Conservation (phyloP, 2,329 filamentous ascomycete species). For the Aspergillus proliferans region DNA sequence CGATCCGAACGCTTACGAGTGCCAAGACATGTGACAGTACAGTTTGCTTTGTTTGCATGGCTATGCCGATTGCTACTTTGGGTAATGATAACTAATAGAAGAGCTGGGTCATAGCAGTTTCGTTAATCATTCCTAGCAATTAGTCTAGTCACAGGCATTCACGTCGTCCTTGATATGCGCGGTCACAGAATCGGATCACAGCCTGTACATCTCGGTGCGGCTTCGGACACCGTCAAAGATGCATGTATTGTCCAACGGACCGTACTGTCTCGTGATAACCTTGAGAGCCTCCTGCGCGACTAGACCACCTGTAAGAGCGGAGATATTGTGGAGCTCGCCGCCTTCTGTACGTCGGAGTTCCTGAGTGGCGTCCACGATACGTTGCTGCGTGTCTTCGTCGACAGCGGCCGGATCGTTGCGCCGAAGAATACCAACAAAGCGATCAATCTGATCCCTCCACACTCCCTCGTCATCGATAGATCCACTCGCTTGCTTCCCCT, state of each 20-base stretch:
- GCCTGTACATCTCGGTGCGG: constrained; percentile 47
- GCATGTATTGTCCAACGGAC: constrained; percentile 59
- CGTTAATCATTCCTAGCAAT: background rate
- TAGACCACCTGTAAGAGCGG: constrained; percentile 80
- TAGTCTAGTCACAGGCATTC: background rate
- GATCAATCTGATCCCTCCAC: constrained; percentile 27
- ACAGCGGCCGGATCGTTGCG: constrained; percentile 41
- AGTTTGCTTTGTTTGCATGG: background rate
- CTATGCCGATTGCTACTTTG: background rate
- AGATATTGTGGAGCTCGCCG: constrained; percentile 87
- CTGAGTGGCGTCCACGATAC: constrained; percentile 50
- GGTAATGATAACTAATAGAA: background rate
- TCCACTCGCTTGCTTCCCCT: constrained; percentile 14
- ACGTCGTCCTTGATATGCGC: background rate
- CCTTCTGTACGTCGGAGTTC: constrained; percentile 72
- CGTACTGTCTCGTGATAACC: constrained; percentile 59
- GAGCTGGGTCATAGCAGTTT: background rate
- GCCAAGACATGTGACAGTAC: constrained; percentile 1
- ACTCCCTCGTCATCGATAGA: constrained; percentile 28
- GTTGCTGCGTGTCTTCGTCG: constrained; percentile 45
- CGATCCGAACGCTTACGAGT: constrained; percentile 1
- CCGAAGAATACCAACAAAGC: constrained; percentile 22
- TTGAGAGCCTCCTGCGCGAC: constrained; percentile 98
- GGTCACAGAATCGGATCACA: constrained; percentile 20
- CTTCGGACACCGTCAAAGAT: constrained; percentile 57